Evolutionary conservation across 2,329 filamentous ascomycete species (phyloP).

Genomic region (Verticillium tricorpus): DNA sequence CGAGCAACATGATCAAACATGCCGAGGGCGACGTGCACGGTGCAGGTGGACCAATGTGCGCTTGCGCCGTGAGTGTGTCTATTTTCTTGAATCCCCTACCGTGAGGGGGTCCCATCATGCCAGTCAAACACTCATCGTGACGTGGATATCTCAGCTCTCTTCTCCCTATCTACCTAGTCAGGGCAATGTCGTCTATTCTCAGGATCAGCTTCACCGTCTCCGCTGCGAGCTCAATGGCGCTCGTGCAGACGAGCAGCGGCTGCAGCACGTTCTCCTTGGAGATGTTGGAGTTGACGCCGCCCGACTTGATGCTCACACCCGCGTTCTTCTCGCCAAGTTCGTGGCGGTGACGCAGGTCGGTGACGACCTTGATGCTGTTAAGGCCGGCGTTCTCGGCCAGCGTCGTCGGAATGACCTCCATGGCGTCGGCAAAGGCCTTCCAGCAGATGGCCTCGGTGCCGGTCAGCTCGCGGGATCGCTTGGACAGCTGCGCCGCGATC

Average conservation of each 20-base stretch:
- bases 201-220: constrained; percentile 97
- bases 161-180: constrained; percentile 49
- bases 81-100: not conserved
- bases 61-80: not conserved
- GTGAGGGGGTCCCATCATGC: not conserved
- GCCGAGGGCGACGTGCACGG: not conserved
- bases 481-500: constrained; percentile 80
- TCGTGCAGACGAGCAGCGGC: constrained; percentile 93
- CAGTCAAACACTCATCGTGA: not conserved
- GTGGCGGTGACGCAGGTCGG: constrained; percentile 88
- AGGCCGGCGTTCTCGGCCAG: constrained; percentile 95
- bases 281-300: constrained; percentile 95
- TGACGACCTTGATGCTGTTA: constrained; percentile 98
- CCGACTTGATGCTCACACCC: constrained; percentile 96
- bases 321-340: constrained; percentile 94
- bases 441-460: constrained; percentile 98
- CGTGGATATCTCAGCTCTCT: constrained; percentile 1
- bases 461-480: constrained; percentile 74
- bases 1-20: not conserved
- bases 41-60: not conserved
- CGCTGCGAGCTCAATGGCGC: constrained; percentile 91
- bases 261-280: constrained; percentile 95
- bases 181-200: constrained; percentile 62
- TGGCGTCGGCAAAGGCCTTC: constrained; percentile 96
- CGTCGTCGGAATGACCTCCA: constrained; percentile 96